Conservation (phyloP, 257 asterid genomes). For the Plectranthus barbatus region DNA sequence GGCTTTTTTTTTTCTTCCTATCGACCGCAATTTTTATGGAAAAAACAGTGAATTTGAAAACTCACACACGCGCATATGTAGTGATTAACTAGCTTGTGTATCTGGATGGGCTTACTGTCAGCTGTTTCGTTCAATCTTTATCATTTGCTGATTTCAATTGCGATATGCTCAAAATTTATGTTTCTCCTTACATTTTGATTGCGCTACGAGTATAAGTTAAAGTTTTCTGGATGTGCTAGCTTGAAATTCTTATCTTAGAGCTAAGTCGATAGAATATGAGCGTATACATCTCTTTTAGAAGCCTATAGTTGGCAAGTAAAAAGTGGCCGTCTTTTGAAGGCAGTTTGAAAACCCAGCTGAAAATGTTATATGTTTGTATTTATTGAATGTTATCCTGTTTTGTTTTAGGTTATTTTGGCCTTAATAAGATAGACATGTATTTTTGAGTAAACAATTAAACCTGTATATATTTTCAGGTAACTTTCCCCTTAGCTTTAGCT, state of each 20-base stretch:
- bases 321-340: not conserved
- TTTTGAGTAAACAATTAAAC: not conserved
- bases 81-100: not conserved
- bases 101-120: not conserved
- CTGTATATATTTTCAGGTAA: not conserved
- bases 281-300: not conserved
- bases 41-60: not conserved
- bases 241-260: not conserved
- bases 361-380: not conserved
- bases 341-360: not conserved
- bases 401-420: not conserved
- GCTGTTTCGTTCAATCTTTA: not conserved
- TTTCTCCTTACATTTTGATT: not conserved
- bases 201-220: not conserved
- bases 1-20: not conserved
- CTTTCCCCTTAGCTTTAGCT: not conserved
- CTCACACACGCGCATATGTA: not conserved
- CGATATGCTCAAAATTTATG: not conserved
- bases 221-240: not conserved
- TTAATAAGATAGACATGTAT: not conserved
- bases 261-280: not conserved
- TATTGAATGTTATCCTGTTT: not conserved
- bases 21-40: not conserved
- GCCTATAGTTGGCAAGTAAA: not conserved
- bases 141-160: not conserved